Percentiles rank a stretch among this genome's conserved stretches.
Evolutionary conservation across 1,284 basidiomycete genomes (phyloP).

Genomic region (Cerrena zonata): DNA sequence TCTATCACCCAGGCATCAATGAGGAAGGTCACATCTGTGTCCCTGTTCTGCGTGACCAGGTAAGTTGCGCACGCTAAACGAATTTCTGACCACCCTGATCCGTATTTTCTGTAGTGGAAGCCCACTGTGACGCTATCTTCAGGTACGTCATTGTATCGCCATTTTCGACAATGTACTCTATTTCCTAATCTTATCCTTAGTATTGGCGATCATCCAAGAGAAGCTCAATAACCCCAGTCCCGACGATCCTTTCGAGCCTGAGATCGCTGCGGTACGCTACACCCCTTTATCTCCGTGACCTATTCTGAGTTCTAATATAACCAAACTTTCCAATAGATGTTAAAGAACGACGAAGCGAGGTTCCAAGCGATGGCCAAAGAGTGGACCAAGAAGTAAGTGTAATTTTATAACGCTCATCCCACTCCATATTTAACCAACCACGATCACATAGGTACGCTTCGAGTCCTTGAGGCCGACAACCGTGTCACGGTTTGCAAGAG

Average conservation of each 20-base stretch:
- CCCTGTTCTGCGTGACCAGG: slow-evolving; percentile 77
- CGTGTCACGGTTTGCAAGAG: no score
- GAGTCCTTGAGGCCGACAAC: not conserved
- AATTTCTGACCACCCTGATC: not conserved
- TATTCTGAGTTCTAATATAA: slow-evolving; percentile 6
- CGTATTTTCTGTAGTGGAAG: slow-evolving; percentile 66
- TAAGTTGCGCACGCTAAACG: slow-evolving; percentile 32
- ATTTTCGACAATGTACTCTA: not conserved
- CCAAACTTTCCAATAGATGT: slow-evolving; percentile 45
- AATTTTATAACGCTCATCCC: not conserved
- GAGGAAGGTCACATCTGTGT: slow-evolving; percentile 83
- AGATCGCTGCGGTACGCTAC: slow-evolving; percentile 65
- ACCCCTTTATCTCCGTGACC: no score
- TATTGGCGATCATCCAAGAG: slow-evolving; percentile 74
- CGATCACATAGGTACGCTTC: slow-evolving; percentile 1
- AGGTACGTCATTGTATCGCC: slow-evolving; percentile 36
- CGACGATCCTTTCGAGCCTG: slow-evolving; percentile 85
- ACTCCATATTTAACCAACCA: no score
- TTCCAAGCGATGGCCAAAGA: slow-evolving; percentile 73
- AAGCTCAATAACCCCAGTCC: slow-evolving; percentile 84
- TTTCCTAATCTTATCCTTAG: slow-evolving; percentile 33
- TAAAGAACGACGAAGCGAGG: slow-evolving; percentile 68
- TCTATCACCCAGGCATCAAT: slow-evolving; percentile 91
- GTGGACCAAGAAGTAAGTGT: slow-evolving; percentile 68
- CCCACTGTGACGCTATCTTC: slow-evolving; percentile 74